Base-by-base conservation (phyloP, 1,284 basidiomycete species). In the Exobasidium cylindrosporum region DNA sequence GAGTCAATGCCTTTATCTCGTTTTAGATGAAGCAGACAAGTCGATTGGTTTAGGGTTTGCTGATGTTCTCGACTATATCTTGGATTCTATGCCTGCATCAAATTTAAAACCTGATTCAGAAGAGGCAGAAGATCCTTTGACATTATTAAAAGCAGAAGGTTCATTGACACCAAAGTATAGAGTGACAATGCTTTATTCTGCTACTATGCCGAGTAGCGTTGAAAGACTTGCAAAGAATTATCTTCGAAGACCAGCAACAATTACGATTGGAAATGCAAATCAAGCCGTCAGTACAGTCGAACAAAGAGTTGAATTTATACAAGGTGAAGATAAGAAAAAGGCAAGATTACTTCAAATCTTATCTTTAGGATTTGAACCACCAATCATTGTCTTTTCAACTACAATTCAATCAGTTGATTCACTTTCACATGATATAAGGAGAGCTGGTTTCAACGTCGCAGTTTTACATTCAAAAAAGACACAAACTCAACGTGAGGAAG, bases 1-100 rank as follows among this genome's bases (percentile, higher is more conserved):
- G 55, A 89, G 89, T 3, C 95, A 98, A 82, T 97, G 95, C 81
- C 91, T 91, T 0, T 98, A 97, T 78, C 88, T 98, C 57, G 94
- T 98, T 67, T 95, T 98, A 92, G 96, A 98, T 81, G 95, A 99
- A 83, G 96, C 96, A 21, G 95, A 99, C 81, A 87, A 94, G 60
- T 97, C 98, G 95, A 92, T 98, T 61, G 89, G 96, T 77, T 87
- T 98, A 31, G 96, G 96, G 10, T 98, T 97, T 81, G 96, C 98
- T 81, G 86, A 86, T 14, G 92, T 95, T 78, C 83, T 99, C 56
- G 92, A 90, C 44, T 97, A 92, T 80, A 98, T 99, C 71, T 83
- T 99, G 57, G 95, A 97, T 81, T 87, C 91, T 63, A 84, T 98
- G 66, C 95, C 96, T 2, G 84, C 86, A 1, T 89, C 90, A 58